Evolutionary conservation across 192 early-diverging fungal genomes (phyloP), one percentile per base, ranked within the genome.

Genomic region (Gigaspora rosea): DNA sequence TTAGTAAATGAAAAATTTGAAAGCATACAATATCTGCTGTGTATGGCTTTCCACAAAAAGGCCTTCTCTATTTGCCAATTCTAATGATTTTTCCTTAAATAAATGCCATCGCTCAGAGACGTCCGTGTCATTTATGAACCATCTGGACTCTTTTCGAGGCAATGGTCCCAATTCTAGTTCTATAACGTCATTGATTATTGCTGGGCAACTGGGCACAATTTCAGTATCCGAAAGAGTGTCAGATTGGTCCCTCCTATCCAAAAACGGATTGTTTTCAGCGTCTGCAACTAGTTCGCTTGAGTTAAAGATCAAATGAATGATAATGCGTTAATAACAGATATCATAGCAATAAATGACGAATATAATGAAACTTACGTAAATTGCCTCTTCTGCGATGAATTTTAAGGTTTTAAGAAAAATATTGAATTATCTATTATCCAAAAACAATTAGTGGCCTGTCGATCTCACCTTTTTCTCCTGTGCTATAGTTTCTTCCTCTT

Each of bases 1-100:
- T 35, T 68, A 77, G 75, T 20, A 68, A 13, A 77, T 66, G 66
- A 68, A 77, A 68, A 75, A 76, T 27, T 33, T 76, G 47, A 62
- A 63, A 36, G 22, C 63, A 77, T 68, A 77, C 47, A 77, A 77
- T 77, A 77, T 76, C 27, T 76, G 46, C 27, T 76, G 74, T 20
- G 41, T 67, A 9, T 76, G 74, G 9, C 36, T 76, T 66, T 76
- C 7, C 10, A 76, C 74, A 76, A 67, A 65, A 20, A 76, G 74
- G 12, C 46, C 74, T 50, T 66, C 32, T 33, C 49, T 52, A 62
- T 50, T 76, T 76, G 74, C 62, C 32, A 64, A 35, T 66, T 51
- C 13, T 6, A 76, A 8, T 51, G 58, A 67, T 66, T 76, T 76
- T 51, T 75, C n/a, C 32, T 68, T 76, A 50, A 76, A 76, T 66